Evolutionary conservation across 306 rosid species (phyloP).

Genomic region (Erythrophleum fordii): DNA sequence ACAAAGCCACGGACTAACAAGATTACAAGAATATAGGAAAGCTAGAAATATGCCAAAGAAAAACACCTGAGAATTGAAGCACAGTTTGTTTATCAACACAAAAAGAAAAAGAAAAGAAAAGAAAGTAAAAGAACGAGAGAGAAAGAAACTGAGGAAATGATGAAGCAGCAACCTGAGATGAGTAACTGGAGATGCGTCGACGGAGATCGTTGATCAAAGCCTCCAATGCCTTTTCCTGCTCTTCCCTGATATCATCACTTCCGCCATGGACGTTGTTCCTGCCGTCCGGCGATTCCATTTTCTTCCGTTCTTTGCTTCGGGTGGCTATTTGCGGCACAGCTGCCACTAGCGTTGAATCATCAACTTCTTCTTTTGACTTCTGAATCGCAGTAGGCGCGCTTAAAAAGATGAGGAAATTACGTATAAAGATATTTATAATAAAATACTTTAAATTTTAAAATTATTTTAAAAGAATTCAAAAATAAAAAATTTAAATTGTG

Average conservation of each 20-base stretch:
- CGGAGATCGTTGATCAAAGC: constrained; percentile 82
- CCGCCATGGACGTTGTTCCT: too few relatives aligned
- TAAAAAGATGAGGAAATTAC: not conserved
- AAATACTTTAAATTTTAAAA: too few relatives aligned
- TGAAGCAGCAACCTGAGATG: constrained; percentile 60
- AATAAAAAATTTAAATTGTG: too few relatives aligned
- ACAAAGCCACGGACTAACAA: not conserved
- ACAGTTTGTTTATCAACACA: not conserved
- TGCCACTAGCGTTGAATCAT: not conserved
- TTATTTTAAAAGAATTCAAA: too few relatives aligned
- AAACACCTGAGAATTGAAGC: not conserved
- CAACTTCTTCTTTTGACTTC: constrained; percentile 18
- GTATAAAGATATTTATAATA: too few relatives aligned
- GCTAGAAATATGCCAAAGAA: not conserved
- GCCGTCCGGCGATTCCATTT: constrained; percentile 38
- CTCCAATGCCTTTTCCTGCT: constrained; percentile 85
- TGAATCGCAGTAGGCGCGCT: constrained; percentile 20
- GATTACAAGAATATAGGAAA: too few relatives aligned
- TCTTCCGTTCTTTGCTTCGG: not conserved
- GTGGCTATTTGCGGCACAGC: not conserved
- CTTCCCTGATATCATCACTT: constrained; percentile 44
- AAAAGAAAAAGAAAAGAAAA: not conserved
- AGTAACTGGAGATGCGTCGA: constrained; percentile 65
- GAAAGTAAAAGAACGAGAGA: not conserved
- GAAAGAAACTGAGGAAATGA: not conserved